Evolutionary conservation across 2,329 filamentous ascomycete genomes (phyloP).

Genomic region (Cercospora zeina): DNA sequence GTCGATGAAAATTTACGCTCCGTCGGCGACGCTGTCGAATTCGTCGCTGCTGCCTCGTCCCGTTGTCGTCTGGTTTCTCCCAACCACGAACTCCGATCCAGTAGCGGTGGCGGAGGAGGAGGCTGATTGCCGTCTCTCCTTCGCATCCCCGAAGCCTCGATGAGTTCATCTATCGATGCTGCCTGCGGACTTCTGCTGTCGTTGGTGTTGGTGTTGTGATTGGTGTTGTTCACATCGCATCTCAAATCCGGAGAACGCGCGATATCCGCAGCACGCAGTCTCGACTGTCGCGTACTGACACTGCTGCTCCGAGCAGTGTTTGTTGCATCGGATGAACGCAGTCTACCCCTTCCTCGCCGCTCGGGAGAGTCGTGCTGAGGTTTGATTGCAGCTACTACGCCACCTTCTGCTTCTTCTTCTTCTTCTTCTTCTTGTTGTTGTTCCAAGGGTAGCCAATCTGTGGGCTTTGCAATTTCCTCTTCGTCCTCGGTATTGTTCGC

Average conservation of each 20-base stretch:
- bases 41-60: background rate
- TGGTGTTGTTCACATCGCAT: background rate
- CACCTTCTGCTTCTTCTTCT: too few species aligned
- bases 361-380: background rate
- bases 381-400: background rate
- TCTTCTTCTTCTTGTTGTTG: too few species aligned
- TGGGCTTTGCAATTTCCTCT: background rate
- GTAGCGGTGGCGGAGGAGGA: conserved; percentile 5
- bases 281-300: background rate
- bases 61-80: background rate
- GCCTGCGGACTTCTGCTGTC: conserved; percentile 6
- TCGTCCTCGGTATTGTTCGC: background rate
- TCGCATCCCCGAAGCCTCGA: background rate
- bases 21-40: background rate
- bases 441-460: background rate
- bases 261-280: background rate
- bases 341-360: background rate
- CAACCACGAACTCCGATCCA: conserved; percentile 5
- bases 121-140: background rate
- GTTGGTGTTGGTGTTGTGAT: background rate
- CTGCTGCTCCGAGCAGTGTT: conserved; percentile 5
- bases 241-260: background rate
- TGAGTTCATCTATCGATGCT: background rate
- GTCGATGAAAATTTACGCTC: too few species aligned
- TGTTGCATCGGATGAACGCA: background rate